Evolutionary conservation across 1,284 basidiomycete genomes (phyloP), one percentile per base, ranked within the genome.

Genomic region (Polyporus tsugae): DNA sequence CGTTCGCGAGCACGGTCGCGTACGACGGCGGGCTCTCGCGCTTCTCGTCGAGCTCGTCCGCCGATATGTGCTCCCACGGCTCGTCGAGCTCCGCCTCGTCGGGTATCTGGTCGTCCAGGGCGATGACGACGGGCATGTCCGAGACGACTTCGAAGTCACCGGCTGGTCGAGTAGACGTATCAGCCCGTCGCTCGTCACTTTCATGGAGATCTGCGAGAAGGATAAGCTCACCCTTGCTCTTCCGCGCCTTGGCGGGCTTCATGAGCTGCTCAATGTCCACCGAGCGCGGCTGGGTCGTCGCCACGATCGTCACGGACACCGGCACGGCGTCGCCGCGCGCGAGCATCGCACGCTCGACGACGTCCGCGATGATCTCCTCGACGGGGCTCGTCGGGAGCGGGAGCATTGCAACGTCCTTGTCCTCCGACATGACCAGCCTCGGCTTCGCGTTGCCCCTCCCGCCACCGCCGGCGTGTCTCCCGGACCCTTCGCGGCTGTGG

Each of bases 141-240:
- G 86, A 85, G 17, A 89, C 78, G 29, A 89, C 72, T 77, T 89
- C 88, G 72, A 87, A 89, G 70, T 88, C 87, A 44, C 73, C 76
- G 35, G 75, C 77, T 79, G 67, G 55, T 35, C 33, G 5, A n/a
- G 35, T 9, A 38, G n/a, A 53, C 57, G 53, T 29, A 39, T 62
- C n/a, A 66, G 67, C 64, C 62, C 5, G 6, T n/a, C 19, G 5
- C 19, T 7, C 17, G 29, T 7, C 19, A 19, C n/a, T 22, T 6
- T 1, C 19, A 46, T 46, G 53, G 10, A 33, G 42, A 49, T 25
- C 6, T 11, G 49, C 22, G 53, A 62, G n/a, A 6, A 42, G 4
- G 59, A 22, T 61, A 46, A 6, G 58, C 77, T 73, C 77, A 81
- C 83, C 79, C 70, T 77, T 78, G 72, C 76, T 74, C 77, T 84